phyloP scores from a whole-genome alignment of 805 yeast genomes.

The Starmerella etchellsii region DNA sequence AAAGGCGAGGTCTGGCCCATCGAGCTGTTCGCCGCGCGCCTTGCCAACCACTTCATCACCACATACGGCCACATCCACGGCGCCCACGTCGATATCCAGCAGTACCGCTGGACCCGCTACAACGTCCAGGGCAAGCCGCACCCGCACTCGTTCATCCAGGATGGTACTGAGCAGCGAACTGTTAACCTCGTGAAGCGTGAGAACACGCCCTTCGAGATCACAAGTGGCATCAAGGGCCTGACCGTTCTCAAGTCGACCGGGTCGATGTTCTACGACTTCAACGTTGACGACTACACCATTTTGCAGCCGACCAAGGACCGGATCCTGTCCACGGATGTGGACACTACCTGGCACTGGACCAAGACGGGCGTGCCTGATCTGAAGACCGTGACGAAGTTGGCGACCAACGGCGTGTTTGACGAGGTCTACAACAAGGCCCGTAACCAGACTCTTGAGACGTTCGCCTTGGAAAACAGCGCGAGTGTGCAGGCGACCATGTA shows the following conservation, averaged over 20 bases:
- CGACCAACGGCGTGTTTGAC: slow-evolving; percentile 46
- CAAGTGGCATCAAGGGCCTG: slow-evolving; percentile 63
- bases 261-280: slow-evolving; percentile 81
- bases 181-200: slow-evolving; percentile 28
- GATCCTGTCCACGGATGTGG: slow-evolving; percentile 76
- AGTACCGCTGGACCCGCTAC: slow-evolving; percentile 69
- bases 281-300: slow-evolving; percentile 79
- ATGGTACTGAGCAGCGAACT: slow-evolving; percentile 69
- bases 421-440: slow-evolving; percentile 48
- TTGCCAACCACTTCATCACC: slow-evolving; percentile 66
- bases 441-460: slow-evolving; percentile 54
- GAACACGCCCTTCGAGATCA: slow-evolving; percentile 38
- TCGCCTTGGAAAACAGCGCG: slow-evolving; percentile 80
- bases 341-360: slow-evolving; percentile 57
- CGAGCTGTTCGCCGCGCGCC: slow-evolving; percentile 75
- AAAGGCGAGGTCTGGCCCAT: slow-evolving; percentile 77
- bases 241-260: slow-evolving; percentile 84
- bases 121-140: slow-evolving; percentile 62
- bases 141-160: slow-evolving; percentile 73
- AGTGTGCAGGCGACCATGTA: slow-evolving; percentile 96
- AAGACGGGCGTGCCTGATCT: slow-evolving; percentile 30
- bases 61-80: slow-evolving; percentile 71
- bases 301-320: slow-evolving; percentile 73
- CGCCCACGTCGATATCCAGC: slow-evolving; percentile 52
- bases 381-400: slow-evolving; percentile 18